Percentiles rank a stretch among this genome's conserved stretches.
phyloP scores from a whole-genome alignment of 1,139 yeast species.

The Geotrichum europaeum region DNA sequence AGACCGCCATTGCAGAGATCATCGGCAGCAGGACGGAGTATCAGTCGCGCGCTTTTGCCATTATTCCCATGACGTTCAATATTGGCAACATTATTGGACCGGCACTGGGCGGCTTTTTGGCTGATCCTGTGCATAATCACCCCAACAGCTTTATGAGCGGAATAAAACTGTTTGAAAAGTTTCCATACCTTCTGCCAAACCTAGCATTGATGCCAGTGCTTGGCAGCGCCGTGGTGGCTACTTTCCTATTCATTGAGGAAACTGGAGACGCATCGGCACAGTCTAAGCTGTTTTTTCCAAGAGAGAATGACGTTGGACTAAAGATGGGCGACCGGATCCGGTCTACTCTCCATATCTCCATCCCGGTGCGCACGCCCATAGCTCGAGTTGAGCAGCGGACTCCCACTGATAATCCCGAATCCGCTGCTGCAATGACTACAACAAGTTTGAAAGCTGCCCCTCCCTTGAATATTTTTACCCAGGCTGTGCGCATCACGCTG shows the following conservation, averaged over 20 bases:
- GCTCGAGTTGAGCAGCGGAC: neutral
- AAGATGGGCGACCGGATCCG: constrained; percentile 25
- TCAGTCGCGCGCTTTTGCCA: constrained; percentile 56
- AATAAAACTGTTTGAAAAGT: constrained; percentile 33
- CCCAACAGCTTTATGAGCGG: constrained; percentile 20
- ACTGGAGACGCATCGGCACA: constrained; percentile 34
- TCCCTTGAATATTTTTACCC: constrained; percentile 21
- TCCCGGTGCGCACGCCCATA: neutral
- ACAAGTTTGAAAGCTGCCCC: neutral
- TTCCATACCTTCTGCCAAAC: constrained; percentile 58
- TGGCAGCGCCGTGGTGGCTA: constrained; percentile 38
- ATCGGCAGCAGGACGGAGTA: constrained; percentile 46
- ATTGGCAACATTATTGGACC: constrained; percentile 55
- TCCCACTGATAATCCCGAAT: neutral
- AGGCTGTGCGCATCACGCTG: constrained; percentile 28
- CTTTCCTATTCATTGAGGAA: constrained; percentile 52
- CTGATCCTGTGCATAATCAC: constrained; percentile 32
- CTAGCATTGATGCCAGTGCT: constrained; percentile 43
- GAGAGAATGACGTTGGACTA: constrained; percentile 43
- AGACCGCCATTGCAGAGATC: constrained; percentile 56
- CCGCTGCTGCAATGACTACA: neutral
- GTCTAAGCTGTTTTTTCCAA: constrained; percentile 42
- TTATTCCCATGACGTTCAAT: constrained; percentile 53
- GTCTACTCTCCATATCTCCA: neutral
- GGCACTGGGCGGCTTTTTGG: constrained; percentile 32